phyloP scores from a whole-genome alignment of 768 basidiomycete species.

The Boletus edulis region DNA sequence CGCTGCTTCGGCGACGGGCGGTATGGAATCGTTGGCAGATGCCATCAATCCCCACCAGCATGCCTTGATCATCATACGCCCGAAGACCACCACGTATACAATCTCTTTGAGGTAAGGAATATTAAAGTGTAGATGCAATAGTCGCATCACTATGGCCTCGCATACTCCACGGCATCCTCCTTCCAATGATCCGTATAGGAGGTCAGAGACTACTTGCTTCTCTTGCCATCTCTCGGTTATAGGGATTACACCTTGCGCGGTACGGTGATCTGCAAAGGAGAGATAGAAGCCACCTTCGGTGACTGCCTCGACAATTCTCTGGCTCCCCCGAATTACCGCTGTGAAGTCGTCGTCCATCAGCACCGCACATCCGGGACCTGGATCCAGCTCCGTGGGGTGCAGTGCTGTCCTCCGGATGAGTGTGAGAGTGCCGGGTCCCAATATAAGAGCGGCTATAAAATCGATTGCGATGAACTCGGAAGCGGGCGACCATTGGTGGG shows the following conservation, averaged over 20 bases:
- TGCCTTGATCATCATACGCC: slow-evolving; percentile 3
- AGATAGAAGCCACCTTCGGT: slow-evolving; percentile 21
- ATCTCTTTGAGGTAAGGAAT: slow-evolving; percentile 8
- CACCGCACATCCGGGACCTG: slow-evolving; percentile 13
- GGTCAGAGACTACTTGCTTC: slow-evolving; percentile 3
- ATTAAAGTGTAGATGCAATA: slow-evolving; percentile 5
- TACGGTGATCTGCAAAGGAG: slow-evolving; percentile 4
- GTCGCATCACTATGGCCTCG: slow-evolving; percentile 13
- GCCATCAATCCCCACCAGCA: slow-evolving; percentile 14
- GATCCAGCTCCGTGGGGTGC: slow-evolving; percentile 7
- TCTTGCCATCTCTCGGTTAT: slow-evolving; percentile 4
- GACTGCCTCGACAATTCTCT: slow-evolving; percentile 15
- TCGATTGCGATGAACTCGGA: slow-evolving; percentile 3
- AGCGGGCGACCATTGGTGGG: slow-evolving; percentile 5
- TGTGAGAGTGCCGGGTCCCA: slow-evolving; percentile 16
- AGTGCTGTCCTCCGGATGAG: slow-evolving; percentile 10
- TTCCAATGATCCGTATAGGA: slow-evolving; percentile 11
- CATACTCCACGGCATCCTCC: slow-evolving; percentile 15
- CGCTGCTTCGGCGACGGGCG: not conserved
- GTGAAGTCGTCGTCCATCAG: slow-evolving; percentile 19
- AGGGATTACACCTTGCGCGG: not conserved
- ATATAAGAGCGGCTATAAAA: slow-evolving; percentile 11
- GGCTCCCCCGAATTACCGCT: slow-evolving; percentile 14
- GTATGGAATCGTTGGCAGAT: slow-evolving; percentile 1
- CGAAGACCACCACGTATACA: slow-evolving; percentile 1